A percentile compares a stretch with the other conserved stretches of the same genome.
phyloP scores from a whole-genome alignment of 805 yeast genomes.

The Ascoidea asiatica region DNA sequence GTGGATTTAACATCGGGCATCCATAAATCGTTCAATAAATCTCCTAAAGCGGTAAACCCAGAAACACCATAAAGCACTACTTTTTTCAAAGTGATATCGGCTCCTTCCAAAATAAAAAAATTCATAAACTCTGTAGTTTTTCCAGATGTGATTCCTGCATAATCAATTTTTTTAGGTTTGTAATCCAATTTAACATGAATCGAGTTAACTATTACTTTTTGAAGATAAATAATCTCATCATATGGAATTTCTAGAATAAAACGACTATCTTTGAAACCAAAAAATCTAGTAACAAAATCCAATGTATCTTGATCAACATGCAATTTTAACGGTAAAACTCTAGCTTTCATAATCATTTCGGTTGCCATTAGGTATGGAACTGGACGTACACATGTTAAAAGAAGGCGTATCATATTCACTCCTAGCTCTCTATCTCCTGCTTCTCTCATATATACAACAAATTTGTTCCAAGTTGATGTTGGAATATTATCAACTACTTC shows the following conservation, averaged over 20 bases:
- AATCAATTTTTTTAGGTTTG: conserved; percentile 82
- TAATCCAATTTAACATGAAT: conserved; percentile 67
- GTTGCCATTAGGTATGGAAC: conserved; percentile 48
- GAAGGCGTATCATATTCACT: conserved; percentile 43
- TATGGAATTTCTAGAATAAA: conserved; percentile 44
- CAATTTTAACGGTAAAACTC: conserved; percentile 59
- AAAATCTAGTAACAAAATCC: conserved; percentile 69
- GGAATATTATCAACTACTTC: conserved; percentile 67
- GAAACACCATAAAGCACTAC: conserved; percentile 60
- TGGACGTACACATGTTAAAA: conserved; percentile 51
- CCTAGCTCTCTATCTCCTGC: conserved; percentile 62
- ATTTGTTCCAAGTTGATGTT: conserved; percentile 84
- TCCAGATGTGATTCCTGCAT: conserved; percentile 75
- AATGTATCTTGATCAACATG: conserved; percentile 90
- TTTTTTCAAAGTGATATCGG: conserved; percentile 51
- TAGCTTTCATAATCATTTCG: conserved; percentile 42
- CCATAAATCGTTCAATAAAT: conserved; percentile 58
- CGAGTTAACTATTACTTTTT: conserved; percentile 48
- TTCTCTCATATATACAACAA: conserved; percentile 54
- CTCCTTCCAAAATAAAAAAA: conserved; percentile 78
- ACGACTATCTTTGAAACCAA: conserved; percentile 63
- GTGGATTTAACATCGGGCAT: conserved; percentile 75
- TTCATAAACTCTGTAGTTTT: conserved; percentile 79
- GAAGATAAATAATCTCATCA: conserved; percentile 57
- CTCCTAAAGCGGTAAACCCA: conserved; percentile 54